Evolutionary conservation across 805 yeast genomes (phyloP).

Genomic region (Metschnikowia chrysomelidarum): DNA sequence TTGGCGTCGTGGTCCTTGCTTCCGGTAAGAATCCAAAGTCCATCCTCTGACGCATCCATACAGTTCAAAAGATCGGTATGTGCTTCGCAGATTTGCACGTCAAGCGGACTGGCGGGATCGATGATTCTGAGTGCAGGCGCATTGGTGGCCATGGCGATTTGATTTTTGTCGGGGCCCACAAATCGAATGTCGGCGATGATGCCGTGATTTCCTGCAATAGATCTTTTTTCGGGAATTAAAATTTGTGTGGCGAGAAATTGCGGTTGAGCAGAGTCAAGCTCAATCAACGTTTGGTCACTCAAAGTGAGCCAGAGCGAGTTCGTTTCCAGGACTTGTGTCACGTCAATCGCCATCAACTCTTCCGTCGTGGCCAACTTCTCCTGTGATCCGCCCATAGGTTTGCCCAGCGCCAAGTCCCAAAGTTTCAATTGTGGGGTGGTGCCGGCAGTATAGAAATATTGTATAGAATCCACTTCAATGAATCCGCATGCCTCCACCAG

Average conservation of each 20-base stretch:
- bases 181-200: conserved; percentile 87
- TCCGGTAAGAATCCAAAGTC: conserved; percentile 87
- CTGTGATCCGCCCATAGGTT: conserved; percentile 42
- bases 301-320: conserved; percentile 49
- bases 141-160: conserved; percentile 87
- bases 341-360: conserved; percentile 69
- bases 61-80: conserved; percentile 84
- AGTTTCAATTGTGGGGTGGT: conserved; percentile 65
- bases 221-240: conserved; percentile 44
- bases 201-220: conserved; percentile 92
- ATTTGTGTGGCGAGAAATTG: conserved; percentile 18
- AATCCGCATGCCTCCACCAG: conserved; percentile 74
- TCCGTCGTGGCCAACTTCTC: conserved; percentile 60
- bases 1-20: conserved; percentile 86
- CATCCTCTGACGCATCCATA: conserved; percentile 74
- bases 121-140: conserved; percentile 83
- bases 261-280: conserved; percentile 35
- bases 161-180: conserved; percentile 58
- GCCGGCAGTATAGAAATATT: conserved; percentile 71
- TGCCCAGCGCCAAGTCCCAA: conserved; percentile 56
- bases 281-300: conserved; percentile 81
- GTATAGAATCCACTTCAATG: conserved; percentile 27
- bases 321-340: conserved; percentile 37
- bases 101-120: conserved; percentile 57
- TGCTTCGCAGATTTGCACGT: conserved; percentile 67